Base-by-base conservation (phyloP, 2,329 filamentous ascomycete genomes). In the Colletotrichum sojae region DNA sequence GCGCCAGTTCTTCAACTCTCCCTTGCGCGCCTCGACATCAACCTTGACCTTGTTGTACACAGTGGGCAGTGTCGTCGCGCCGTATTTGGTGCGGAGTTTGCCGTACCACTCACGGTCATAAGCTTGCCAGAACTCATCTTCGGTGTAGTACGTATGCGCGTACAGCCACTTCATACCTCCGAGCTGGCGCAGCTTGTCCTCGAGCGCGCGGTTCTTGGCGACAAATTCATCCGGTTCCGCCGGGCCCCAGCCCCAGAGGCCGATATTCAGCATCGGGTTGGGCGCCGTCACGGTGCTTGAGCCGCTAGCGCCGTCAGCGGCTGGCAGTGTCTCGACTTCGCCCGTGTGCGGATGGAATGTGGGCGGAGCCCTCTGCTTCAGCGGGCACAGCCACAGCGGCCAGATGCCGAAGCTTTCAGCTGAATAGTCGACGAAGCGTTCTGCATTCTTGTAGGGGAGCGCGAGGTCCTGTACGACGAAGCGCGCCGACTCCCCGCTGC, bases 161-260 rank as follows among this genome's bases (percentile, higher is more conserved):
- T 93, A 93, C 1, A 93, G 79, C 83, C 89, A 92, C 78, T 92
- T 92, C 82, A 89, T 90, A 5, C 91, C 91, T 2, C 86, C 83
- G 6, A 91, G 82, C 27, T 87, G 84, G 8, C 84, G 83, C 0
- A 92, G 82, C 62, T 86, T 88, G 9, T 82, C 79, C 78, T 93
- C 91, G 1, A 93, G 81, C 0, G 82, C 83, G 0, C 89, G 84
- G 76, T 93, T 93, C 57, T 83, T 80, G 1, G 75, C 73, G 9
- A 91, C 80, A 57, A 87, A 88, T 10, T 83, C 78, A 1, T 82
- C 76, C 3, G 83, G 79, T 27, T 81, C 77, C 3, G 74, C 76
- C 3, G 82, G 79, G 0, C 83, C 78, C 2, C 82, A 82, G 0
- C 89, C 89, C 89, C 89, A 91, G 58, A 91, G 81, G 1, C 90